Percentiles rank a stretch among this genome's conserved stretches.
phyloP scores from a whole-genome alignment of 805 yeast genomes.

The Candida silvatica region DNA sequence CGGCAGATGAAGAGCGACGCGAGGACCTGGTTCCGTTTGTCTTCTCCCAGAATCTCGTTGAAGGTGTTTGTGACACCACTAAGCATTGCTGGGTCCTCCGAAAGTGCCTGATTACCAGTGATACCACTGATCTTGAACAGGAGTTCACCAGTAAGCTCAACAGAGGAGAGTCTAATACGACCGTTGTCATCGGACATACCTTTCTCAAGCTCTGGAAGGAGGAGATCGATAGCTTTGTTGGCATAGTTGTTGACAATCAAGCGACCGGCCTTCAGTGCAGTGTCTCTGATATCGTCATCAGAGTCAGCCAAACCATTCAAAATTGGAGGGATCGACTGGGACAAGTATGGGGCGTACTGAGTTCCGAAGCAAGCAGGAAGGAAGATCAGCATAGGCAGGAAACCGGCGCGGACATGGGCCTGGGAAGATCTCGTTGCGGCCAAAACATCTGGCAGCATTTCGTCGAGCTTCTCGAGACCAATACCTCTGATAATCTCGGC shows the following conservation, averaged over 20 bases:
- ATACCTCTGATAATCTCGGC: slow-evolving; percentile 91
- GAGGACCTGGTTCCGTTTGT: slow-evolving; percentile 79
- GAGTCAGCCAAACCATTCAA: slow-evolving; percentile 84
- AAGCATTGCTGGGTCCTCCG: slow-evolving; percentile 40
- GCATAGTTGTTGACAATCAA: slow-evolving; percentile 88
- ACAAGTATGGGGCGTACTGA: slow-evolving; percentile 83
- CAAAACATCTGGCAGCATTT: slow-evolving; percentile 73
- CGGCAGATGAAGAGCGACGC: slow-evolving; percentile 89
- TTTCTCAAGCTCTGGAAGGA: slow-evolving; percentile 86
- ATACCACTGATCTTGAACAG: slow-evolving; percentile 92
- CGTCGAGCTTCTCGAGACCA: slow-evolving; percentile 83
- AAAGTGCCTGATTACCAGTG: slow-evolving; percentile 63
- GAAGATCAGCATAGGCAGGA: slow-evolving; percentile 79
- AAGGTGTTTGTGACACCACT: slow-evolving; percentile 54
- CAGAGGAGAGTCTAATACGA: slow-evolving; percentile 87
- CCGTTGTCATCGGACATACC: slow-evolving; percentile 79
- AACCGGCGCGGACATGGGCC: slow-evolving; percentile 79
- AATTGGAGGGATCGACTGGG: slow-evolving; percentile 83
- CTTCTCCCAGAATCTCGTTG: slow-evolving; percentile 74
- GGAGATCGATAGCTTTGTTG: slow-evolving; percentile 80
- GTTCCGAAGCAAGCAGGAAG: slow-evolving; percentile 92
- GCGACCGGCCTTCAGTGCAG: slow-evolving; percentile 88
- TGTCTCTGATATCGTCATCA: slow-evolving; percentile 80
- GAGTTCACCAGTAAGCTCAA: slow-evolving; percentile 91
- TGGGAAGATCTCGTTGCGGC: slow-evolving; percentile 61